Evolutionary conservation across 2,329 filamentous ascomycete genomes (phyloP), one percentile per base, ranked within the genome.

Genomic region (Ceratocystis eucalypticola): DNA sequence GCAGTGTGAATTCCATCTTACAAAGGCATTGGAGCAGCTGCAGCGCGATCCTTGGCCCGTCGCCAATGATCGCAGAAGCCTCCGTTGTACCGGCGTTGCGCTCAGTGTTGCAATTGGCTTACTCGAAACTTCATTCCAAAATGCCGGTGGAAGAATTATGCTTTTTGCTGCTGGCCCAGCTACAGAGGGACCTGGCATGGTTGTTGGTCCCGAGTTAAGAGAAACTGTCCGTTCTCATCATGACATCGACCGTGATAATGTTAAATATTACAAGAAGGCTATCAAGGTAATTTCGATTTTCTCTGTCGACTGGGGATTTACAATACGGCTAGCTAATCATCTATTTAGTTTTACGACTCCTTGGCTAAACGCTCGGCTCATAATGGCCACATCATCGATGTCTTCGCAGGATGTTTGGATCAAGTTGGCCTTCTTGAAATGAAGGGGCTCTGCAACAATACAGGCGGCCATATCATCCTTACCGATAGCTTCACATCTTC

Each of bases 211-310:
- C 28, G 94, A 99, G 77, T 80, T 99, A 70, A 88, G 93, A 75
- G 94, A 99, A 75, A 91, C 95, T 8, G 97, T 99, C 70, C 88
- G 94, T 73, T 97, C 93, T 53, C 94, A 99, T 77, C 94, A 99
- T 77, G 94, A 99, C 73, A 99, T 99, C 76, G 94, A 99, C 75
- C 86, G 92, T 67, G 94, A 99, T 76, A 96, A 96, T 75, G 96
- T 96, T 79, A 99, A 99, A 77, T 96, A 97, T 78, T 97, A 96
- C 79, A 99, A 99, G 82, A 99, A 99, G 79, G 94, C 94, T 25
- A 78, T 96, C 63, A 99, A 97, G 85, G 88, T 91, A 76, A 67
- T 15, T 41, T 41, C 37, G 37, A 41, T 15, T 41, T 12, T 12
- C 3, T 12, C 12, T 5, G 37, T 41, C 5, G 12, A 12, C 12